Percentiles rank a stretch among this genome's conserved stretches.
Conservation (phyloP, 2,329 filamentous ascomycete species). For the Xylaria sp. region DNA sequence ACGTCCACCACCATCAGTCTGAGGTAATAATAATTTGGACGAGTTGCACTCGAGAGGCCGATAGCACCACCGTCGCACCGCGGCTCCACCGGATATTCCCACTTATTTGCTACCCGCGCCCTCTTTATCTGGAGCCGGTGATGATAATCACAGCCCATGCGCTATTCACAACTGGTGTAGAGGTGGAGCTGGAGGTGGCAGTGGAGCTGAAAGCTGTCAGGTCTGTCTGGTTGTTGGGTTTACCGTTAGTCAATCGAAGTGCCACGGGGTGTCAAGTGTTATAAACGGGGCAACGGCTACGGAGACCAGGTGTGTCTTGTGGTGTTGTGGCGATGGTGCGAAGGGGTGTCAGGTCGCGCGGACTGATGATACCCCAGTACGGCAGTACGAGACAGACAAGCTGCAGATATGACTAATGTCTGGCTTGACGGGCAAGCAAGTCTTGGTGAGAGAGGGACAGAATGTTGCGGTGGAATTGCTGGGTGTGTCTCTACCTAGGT, state of each 20-base stretch:
- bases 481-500: background rate
- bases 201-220: constrained; percentile 21
- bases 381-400: background rate
- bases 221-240: constrained; percentile 11
- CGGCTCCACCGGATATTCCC: constrained; percentile 24
- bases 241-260: constrained; percentile 6
- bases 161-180: constrained; percentile 21
- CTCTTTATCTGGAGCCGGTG: constrained; percentile 26
- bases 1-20: constrained; percentile 3
- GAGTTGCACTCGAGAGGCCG: constrained; percentile 5
- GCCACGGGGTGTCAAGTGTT: constrained; percentile 20
- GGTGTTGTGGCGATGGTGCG: constrained; percentile 13
- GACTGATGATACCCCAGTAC: background rate
- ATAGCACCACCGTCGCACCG: constrained; percentile 1
- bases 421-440: too few relatives aligned
- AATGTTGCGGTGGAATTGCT: background rate
- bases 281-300: constrained; percentile 5
- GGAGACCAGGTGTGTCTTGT: constrained; percentile 5
- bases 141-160: constrained; percentile 19
- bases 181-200: constrained; percentile 14
- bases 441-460: too few relatives aligned
- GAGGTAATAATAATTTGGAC: constrained; percentile 18
- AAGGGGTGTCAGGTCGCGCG: background rate
- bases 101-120: constrained; percentile 26
- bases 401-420: constrained; percentile 8